Evolutionary conservation across 768 basidiomycete species (phyloP), one percentile per base, ranked within the genome.

Genomic region (Leucosporidium yakuticum): DNA sequence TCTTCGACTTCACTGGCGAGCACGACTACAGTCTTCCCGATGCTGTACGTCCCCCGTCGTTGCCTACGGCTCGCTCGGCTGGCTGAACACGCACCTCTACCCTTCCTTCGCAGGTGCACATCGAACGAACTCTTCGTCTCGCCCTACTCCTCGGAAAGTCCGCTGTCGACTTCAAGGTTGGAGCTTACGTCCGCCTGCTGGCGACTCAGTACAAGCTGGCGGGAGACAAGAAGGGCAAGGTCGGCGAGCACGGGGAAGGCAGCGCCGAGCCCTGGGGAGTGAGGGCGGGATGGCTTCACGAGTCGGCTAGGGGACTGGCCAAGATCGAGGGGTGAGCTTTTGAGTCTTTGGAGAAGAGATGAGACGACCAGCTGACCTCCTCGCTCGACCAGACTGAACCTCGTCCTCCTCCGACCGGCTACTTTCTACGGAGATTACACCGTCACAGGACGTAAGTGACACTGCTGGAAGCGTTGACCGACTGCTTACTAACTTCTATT

Each of bases 1-100:
- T 71, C 0, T 66, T 64, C 23, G 70, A 71, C 47, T 66, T 71
- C 4, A 66, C 70, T 0, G 70, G 70, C 44, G 70, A 71, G 55
- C n/a, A 29, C 25, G 67, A 65, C 29, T 68, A 65, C 44, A 19
- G 31, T 6, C n/a, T 58, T 4, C 67, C 67, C 4, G 70, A 71
- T 11, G 7, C 56, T 21, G 69, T 66, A 32, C 50, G 60, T 53
- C 44, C 20, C 36, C 15, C 20, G 14, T 36, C 55, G 19, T 23
- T 14, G 32, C 19, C 17, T 19, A 17, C 19, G 15, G 23, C 17
- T 54, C 53, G 50, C 21, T 51, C 50, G 50, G 25, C 19, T 6
- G 23, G 15, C 27, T 54, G 15, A n/a, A 14, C 20, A 6, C 29
- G 50, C 21, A 44, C 39, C 36, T 3, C 1, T 4, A 49, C 5